These are phyloP conservation scores for Prunus fruticosa DNA, from an alignment of 306 rosid species.

Conservation along the genomic window DNA sequence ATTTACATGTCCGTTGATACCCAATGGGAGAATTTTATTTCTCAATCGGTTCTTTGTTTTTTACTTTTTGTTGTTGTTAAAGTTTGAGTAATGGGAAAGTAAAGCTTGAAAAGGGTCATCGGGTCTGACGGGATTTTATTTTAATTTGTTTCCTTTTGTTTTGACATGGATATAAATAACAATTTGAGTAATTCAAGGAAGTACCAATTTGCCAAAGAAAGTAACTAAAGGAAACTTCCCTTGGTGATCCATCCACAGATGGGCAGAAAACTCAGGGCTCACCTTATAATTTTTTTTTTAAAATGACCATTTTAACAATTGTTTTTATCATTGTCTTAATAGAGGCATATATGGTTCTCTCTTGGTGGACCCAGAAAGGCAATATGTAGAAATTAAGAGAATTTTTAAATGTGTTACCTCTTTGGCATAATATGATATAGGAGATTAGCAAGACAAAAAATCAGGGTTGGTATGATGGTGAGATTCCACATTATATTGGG, in stretches of 20 bases:
- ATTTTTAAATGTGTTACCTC: neutral
- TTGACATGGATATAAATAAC: neutral
- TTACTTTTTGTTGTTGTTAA: neutral
- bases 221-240: neutral
- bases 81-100: slow-evolving; percentile 3
- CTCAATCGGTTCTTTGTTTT: neutral
- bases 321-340: neutral
- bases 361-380: neutral
- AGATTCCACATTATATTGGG: neutral
- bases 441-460: neutral
- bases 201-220: neutral
- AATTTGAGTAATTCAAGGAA: neutral
- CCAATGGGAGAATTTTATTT: no score
- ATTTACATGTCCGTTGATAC: no score
- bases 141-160: neutral
- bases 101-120: neutral
- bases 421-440: neutral
- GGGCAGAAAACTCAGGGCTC: neutral
- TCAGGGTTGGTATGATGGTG: neutral
- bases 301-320: neutral
- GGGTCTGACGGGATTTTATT: neutral
- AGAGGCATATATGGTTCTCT: no score
- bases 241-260: neutral
- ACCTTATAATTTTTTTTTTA: neutral
- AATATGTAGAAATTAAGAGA: neutral